A percentile compares a stretch with the other conserved stretches of the same genome.
phyloP scores from a whole-genome alignment of 2,329 filamentous ascomycete genomes.

The Fusarium newnesense region DNA sequence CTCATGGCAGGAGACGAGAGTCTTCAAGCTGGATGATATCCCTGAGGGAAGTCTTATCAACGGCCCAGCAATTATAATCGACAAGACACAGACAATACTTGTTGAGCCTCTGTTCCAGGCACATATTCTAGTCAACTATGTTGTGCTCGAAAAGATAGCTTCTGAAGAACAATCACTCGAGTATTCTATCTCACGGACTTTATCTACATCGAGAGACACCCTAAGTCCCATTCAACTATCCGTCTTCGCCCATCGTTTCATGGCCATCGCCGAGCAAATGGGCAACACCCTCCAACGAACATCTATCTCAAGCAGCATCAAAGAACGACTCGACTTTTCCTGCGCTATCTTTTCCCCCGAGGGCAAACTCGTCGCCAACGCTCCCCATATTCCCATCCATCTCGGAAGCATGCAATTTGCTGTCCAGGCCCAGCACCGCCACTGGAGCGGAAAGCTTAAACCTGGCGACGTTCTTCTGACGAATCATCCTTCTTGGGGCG shows the following conservation, averaged over 20 bases:
- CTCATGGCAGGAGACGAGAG: constrained; percentile 8
- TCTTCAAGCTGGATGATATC: constrained; percentile 6
- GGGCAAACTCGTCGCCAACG: constrained; percentile 52
- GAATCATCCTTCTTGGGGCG: constrained; percentile 53
- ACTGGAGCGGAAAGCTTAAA: constrained; percentile 48
- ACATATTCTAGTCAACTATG: constrained; percentile 44
- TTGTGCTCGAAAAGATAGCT: constrained; percentile 44
- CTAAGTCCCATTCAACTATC: constrained; percentile 63
- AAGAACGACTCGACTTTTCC: constrained; percentile 56
- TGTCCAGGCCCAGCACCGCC: constrained; percentile 51
- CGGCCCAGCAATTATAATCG: constrained; percentile 49
- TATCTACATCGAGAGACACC: not conserved
- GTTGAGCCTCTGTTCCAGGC: constrained; percentile 44
- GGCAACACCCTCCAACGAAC: constrained; percentile 66
- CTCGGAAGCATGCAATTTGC: constrained; percentile 56
- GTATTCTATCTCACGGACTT: not conserved
- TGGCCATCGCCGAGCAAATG: constrained; percentile 70
- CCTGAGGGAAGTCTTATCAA: constrained; percentile 10
- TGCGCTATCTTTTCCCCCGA: constrained; percentile 55
- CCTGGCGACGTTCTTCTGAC: constrained; percentile 53
- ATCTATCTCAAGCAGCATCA: constrained; percentile 61
- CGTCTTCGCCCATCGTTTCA: constrained; percentile 66
- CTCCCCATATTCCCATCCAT: constrained; percentile 52
- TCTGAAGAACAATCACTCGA: not conserved
- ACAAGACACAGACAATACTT: constrained; percentile 47